phyloP scores from a whole-genome alignment of 441 rosid species.

The Populus hybrid region DNA sequence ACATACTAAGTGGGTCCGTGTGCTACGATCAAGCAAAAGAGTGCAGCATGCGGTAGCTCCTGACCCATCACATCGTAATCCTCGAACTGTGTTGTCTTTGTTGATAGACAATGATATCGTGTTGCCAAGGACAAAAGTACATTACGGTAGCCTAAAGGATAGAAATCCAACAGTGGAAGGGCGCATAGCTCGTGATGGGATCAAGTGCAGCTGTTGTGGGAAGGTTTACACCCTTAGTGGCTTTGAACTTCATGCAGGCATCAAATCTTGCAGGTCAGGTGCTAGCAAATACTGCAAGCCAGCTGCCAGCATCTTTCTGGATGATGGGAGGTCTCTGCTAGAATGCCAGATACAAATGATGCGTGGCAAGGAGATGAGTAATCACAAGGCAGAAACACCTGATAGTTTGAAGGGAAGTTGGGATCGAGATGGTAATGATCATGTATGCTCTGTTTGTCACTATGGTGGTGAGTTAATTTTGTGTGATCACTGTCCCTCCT shows the following conservation, averaged over 20 bases:
- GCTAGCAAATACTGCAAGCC: slow-evolving; percentile 37
- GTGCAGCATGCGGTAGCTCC: slow-evolving; percentile 37
- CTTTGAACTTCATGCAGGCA: slow-evolving; percentile 58
- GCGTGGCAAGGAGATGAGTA: slow-evolving; percentile 25
- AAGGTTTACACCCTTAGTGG: slow-evolving; percentile 38
- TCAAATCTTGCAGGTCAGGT: slow-evolving; percentile 36
- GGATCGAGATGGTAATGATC: slow-evolving; percentile 26
- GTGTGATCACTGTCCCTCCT: slow-evolving; percentile 67
- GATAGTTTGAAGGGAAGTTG: slow-evolving; percentile 19
- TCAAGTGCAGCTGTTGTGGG: slow-evolving; percentile 67
- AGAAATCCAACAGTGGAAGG: slow-evolving; percentile 42
- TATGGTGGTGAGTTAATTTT: slow-evolving; percentile 58
- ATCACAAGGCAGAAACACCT: slow-evolving; percentile 18
- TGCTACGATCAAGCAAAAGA: slow-evolving; percentile 48
- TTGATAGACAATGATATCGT: slow-evolving; percentile 58
- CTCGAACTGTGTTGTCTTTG: slow-evolving; percentile 68
- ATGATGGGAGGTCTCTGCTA: slow-evolving; percentile 79
- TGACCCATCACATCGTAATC: slow-evolving; percentile 32
- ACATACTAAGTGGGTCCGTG: slow-evolving; percentile 9
- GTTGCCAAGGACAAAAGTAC: slow-evolving; percentile 61
- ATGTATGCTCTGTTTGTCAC: slow-evolving; percentile 56
- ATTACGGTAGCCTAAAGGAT: slow-evolving; percentile 31
- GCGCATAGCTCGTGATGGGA: slow-evolving; percentile 55
- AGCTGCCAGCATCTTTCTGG: slow-evolving; percentile 51
- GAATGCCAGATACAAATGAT: slow-evolving; percentile 56